Percentiles rank a stretch among this genome's conserved stretches.
These are phyloP conservation scores for Globisporangium sylvaticum DNA, from an alignment of 352 stramenopile species.

Conservation along the genomic window DNA sequence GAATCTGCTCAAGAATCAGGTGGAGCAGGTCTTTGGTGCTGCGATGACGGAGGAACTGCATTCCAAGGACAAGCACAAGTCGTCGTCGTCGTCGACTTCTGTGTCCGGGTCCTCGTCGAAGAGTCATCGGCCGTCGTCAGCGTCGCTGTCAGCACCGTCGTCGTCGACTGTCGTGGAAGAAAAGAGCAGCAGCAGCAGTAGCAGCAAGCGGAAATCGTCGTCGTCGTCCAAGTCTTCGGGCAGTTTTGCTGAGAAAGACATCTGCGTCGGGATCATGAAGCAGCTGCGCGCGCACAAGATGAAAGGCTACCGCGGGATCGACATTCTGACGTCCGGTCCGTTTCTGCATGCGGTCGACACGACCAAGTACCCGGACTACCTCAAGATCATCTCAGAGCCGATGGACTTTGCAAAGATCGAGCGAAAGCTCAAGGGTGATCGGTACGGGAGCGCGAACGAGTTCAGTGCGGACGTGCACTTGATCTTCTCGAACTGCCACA, in stretches of 20 bases:
- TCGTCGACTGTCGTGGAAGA: constrained; percentile 14
- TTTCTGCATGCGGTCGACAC: constrained; percentile 84
- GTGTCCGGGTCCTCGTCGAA: constrained; percentile 15
- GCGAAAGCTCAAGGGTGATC: constrained; percentile 80
- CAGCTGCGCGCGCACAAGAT: constrained; percentile 78
- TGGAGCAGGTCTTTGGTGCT: constrained; percentile 31
- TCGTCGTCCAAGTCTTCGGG: constrained; percentile 25
- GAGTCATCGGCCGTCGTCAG: constrained; percentile 20
- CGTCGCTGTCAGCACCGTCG: constrained; percentile 7
- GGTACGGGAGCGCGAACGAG: constrained; percentile 69
- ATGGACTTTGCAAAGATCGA: constrained; percentile 90
- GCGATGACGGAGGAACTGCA: constrained; percentile 21
- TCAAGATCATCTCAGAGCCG: constrained; percentile 71
- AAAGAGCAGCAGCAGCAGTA: constrained; percentile 9
- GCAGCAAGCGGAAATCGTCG: constrained; percentile 32
- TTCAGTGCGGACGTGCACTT: constrained; percentile 84
- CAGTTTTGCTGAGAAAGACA: constrained; percentile 57
- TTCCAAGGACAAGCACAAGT: constrained; percentile 41
- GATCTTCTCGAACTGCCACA: constrained; percentile 88
- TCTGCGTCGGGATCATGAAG: constrained; percentile 69
- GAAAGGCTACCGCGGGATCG: constrained; percentile 77
- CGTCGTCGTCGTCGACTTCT: constrained; percentile 22
- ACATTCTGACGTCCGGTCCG: constrained; percentile 73
- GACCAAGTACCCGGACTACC: constrained; percentile 84
- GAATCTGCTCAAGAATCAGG: constrained; percentile 45